Base-by-base conservation (phyloP, 1,284 basidiomycete species). In the Pulchroboletus neoregius region DNA sequence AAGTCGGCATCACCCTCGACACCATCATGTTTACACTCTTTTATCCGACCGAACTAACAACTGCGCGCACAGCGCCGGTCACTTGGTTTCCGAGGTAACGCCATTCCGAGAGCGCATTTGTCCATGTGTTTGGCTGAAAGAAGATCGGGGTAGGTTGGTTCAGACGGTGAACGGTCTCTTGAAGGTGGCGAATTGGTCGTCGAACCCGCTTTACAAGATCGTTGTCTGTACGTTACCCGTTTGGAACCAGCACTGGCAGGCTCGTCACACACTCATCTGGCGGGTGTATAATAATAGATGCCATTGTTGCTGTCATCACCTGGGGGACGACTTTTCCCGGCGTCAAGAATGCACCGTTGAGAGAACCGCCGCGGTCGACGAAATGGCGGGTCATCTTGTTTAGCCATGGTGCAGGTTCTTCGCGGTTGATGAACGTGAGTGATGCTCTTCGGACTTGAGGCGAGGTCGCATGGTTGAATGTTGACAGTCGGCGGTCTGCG, bases 361-460 rank as follows among this genome's bases (percentile, higher is more conserved):
- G 55, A 5, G 37, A 33, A 9, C 60, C 60, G 0, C 41, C 15
- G 48, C 57, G 1, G 26, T 53, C 44, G 7, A 41, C 51, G 18
- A 61, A 66, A 45, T 69, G 67, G 66, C 67, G 66, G 2, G 40
- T 73, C 22, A 55, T 73, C 51, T 52, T 72, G 36, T 73, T 70
- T 53, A 67, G 65, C 37, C 69, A 72, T 46, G 70, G 70, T 13
- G 65, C 64, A 6, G 69, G 68, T 13, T 68, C 67, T 50, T 65
- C 65, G 38, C 65, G 62, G 20, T 55, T 67, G 36, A 71, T 70
- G 65, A 71, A 72, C 59, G 65, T 65, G 23, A 31, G 58, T 35
- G 24, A 9, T 22, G 5, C 4, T 15, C 15, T 38, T 32, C 20
- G 35, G 10, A 15, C 9, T n/a, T 35, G 16, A 4, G 16, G 6